phyloP scores from a whole-genome alignment of 768 basidiomycete species.

The Podaxis pistillaris region DNA sequence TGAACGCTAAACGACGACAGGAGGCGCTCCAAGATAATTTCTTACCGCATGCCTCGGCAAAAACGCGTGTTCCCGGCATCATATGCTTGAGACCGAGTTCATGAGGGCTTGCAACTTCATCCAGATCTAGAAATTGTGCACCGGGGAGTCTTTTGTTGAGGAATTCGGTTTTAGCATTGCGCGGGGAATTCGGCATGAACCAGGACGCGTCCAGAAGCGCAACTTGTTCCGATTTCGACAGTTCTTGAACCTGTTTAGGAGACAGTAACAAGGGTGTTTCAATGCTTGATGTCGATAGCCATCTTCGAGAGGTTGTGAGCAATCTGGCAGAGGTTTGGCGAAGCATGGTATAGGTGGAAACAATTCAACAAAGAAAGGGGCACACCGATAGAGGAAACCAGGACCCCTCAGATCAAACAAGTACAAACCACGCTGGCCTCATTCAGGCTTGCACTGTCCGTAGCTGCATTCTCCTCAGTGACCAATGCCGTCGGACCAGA shows the following conservation, averaged over 20 bases:
- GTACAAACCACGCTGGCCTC: conserved; percentile 11
- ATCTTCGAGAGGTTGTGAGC: conserved; percentile 22
- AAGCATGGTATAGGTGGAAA: neutral
- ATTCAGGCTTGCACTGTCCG: conserved; percentile 16
- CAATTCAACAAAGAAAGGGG: neutral
- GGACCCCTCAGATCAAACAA: conserved; percentile 16
- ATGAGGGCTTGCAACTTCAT: conserved; percentile 72
- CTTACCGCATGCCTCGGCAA: conserved; percentile 81
- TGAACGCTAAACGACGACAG: neutral
- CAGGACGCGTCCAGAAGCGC: conserved; percentile 76
- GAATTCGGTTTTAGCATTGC: conserved; percentile 72
- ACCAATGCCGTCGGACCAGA: conserved; percentile 91
- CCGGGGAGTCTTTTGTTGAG: conserved; percentile 62
- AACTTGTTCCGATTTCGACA: conserved; percentile 32
- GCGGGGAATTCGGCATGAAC: conserved; percentile 90
- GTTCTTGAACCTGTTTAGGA: conserved; percentile 45
- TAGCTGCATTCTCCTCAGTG: conserved; percentile 13
- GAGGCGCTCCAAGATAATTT: conserved; percentile 11
- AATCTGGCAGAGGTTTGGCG: conserved; percentile 11
- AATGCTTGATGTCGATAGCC: conserved; percentile 32
- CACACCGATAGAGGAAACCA: neutral
- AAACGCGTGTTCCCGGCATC: conserved; percentile 75
- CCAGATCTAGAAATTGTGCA: conserved; percentile 77
- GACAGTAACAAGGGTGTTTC: conserved; percentile 49
- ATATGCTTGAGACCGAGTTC: conserved; percentile 88